Base-by-base conservation (phyloP, 2,329 filamentous ascomycete species). In the Ophiocordyceps robertsii region DNA sequence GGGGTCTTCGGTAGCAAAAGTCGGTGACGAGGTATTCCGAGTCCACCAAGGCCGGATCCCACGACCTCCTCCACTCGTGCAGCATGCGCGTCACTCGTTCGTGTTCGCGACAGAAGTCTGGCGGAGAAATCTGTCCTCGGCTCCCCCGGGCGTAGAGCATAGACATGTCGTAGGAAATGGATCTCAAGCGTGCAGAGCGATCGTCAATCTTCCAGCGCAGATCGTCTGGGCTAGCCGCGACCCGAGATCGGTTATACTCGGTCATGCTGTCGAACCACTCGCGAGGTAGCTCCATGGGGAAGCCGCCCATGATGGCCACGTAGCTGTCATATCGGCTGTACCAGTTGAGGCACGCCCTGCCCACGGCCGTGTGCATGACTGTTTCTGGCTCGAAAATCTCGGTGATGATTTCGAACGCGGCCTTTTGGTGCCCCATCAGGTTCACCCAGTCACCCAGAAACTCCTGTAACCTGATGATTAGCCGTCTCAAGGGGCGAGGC, bases 381-480 rank as follows among this genome's bases (percentile, higher is more conserved):
- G 78, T 82, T 47, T 88, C 69, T 0, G 87, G 84, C 0, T 80
- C 87, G 56, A 87, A 89, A 0, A 95, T 65, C 37, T 82, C 76
- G 1, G 73, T 82, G 38, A 96, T 66, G 52, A 96, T 82, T 48
- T 86, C 78, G 55, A 84, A 77, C 0, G 92, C 92, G 11, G 90
- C 92, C 56, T 83, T 87, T 58, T 95, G 89, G 58, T 96, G 92
- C 19, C 88, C 85, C 62, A 92, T 82, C 14, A 96, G 69, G 53
- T 93, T 95, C 42, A 93, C 78, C 88, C 88, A 96, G 57, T 98
- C 92, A 12, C 92, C 92, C 38, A 96, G 72, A 53, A 88, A 93
- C 63, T 96, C 92, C 87, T 95, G 41, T 10, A 4, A 24, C 7
- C 7, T 24, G 24, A 24, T 24, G 24, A 24, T 24, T 24, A 24